Evolutionary conservation across 208 protist species (phyloP).

Genomic region (Leishmania lainsoni): DNA sequence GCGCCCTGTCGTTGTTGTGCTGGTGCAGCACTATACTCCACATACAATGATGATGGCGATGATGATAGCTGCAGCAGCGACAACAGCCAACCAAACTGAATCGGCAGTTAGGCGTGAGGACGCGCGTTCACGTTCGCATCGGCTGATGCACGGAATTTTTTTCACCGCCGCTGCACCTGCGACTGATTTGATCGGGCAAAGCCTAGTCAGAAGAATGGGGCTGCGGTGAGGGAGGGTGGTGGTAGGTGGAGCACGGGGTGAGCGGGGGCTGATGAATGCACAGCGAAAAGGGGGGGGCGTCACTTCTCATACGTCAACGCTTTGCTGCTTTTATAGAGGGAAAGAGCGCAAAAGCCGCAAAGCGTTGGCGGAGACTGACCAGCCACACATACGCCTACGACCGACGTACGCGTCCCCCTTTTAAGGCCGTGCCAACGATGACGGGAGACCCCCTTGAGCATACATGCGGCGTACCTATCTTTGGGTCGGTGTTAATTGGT

Average conservation of each 20-base stretch:
- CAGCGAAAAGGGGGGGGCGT: no score
- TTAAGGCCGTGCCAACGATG: neutral
- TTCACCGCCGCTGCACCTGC: neutral
- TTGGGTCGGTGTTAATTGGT: neutral
- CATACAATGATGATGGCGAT: neutral
- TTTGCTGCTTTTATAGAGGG: neutral
- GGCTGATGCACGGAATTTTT: slow-evolving; percentile 11
- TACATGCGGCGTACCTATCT: slow-evolving; percentile 5
- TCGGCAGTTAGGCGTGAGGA: neutral
- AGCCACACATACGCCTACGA: neutral
- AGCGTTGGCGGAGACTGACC: neutral
- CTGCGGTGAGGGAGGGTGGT: no score
- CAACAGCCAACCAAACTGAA: neutral
- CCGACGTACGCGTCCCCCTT: neutral
- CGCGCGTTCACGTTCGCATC: slow-evolving; percentile 33
- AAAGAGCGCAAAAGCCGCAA: neutral
- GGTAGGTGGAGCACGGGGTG: neutral
- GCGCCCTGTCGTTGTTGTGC: neutral
- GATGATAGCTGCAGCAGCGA: neutral
- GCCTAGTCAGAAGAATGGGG: neutral
- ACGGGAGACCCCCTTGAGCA: neutral
- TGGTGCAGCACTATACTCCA: neutral
- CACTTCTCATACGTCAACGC: neutral
- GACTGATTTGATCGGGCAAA: neutral
- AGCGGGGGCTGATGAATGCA: neutral